Base-by-base conservation (phyloP, 148 eudicot species). In the Cornus suecica region DNA sequence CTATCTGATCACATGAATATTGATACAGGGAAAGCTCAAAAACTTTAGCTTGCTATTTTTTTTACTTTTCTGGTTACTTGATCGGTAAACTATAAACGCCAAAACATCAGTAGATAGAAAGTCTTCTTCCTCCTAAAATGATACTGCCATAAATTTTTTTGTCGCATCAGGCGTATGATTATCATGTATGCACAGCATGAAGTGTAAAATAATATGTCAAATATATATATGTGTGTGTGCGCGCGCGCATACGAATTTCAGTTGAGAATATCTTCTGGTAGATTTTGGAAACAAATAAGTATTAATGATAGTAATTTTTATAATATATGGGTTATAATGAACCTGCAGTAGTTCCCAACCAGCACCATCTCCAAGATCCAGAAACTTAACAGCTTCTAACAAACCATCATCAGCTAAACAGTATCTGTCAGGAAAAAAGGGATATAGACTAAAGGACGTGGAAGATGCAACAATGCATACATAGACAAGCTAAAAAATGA, bases 261-360 rank as follows among this genome's bases (percentile, higher is more conserved):
- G 9, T 37, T 10, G 7, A 37, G 42, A 37, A 37, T 37, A 37
- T 37, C 42, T 2, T 37, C 0, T 37, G 42, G 42, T 37, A 48
- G 20, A 48, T 48, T 48, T 3, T 48, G 15, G 54, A 48, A 48
- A 11, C 54, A 48, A 11, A 48, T 16, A 13, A 48, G 20, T 48
- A 18, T 11, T 16, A 48, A 16, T 48, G 54, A 48, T 48, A 48
- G 18, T 48, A 48, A 16, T 14, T 3, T 32, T 18, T 41, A 25
- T n/a, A 42, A 73, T 32, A 26, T 8, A 5, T 65, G 54, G 42
- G 41, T 73, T n/a, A 26, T 63, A n/a, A 27, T 29, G 48, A 67
- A 95, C 99, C 97, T 95, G 97, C 72, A 92, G 91, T 72, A 95
- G 82, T 80, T 92, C 94, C 99, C 99, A 95, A 41, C 99, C 99